Conservation (phyloP, 768 basidiomycete genomes). For the Auriculariales sp. region DNA sequence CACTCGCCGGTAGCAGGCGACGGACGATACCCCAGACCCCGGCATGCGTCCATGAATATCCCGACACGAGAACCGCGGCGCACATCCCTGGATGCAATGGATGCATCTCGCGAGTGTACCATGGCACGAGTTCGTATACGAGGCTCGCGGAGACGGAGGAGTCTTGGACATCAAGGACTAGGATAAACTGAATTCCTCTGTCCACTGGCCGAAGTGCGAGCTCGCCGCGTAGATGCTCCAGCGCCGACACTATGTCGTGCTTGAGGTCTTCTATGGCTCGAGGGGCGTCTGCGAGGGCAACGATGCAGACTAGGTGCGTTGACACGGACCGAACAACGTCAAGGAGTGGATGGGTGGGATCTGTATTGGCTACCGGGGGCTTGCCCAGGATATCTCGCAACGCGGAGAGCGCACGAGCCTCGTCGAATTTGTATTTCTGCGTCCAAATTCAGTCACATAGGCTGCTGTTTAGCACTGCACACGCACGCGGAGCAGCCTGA, state of each 20-base stretch:
- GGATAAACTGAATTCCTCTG: constrained; percentile 53
- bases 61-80: constrained; percentile 62
- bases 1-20: constrained; percentile 43
- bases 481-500: neutral
- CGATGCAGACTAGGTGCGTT: neutral
- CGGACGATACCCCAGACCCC: constrained; percentile 53
- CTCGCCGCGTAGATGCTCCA: constrained; percentile 37
- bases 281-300: constrained; percentile 18
- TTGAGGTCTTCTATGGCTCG: constrained; percentile 22
- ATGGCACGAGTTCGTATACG: constrained; percentile 41
- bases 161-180: constrained; percentile 47
- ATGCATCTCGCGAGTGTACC: constrained; percentile 49
- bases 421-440: constrained; percentile 55
- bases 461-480: neutral
- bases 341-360: neutral
- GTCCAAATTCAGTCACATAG: neutral
- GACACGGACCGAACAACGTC: neutral
- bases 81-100: constrained; percentile 67
- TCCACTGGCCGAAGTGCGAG: constrained; percentile 46
- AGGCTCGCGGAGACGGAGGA: constrained; percentile 24
- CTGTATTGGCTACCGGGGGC: constrained; percentile 19
- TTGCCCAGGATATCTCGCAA: constrained; percentile 40
- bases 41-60: constrained; percentile 61
- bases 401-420: constrained; percentile 46
- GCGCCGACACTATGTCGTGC: constrained; percentile 18